Evolutionary conservation across 148 eudicot genomes (phyloP).

Genomic region (Selenicereus undatus): DNA sequence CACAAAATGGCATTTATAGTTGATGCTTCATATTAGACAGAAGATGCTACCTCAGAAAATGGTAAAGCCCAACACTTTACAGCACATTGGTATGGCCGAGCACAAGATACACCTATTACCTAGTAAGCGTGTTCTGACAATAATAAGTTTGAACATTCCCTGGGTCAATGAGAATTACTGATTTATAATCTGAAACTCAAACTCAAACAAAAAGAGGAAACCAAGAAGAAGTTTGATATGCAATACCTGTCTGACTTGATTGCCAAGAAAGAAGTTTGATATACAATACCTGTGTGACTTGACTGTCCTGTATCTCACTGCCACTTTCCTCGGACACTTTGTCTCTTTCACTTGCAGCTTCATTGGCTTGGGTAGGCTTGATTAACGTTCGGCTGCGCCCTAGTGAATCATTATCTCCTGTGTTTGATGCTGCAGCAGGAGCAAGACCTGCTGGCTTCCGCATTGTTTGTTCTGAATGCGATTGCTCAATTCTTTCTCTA

Average conservation of each 20-base stretch:
- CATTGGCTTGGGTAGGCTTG: constrained; percentile 34
- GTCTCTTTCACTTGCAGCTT: constrained; percentile 22
- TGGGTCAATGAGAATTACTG: not conserved
- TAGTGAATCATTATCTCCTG: constrained; percentile 23
- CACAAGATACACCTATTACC: not conserved
- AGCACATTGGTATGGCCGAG: not conserved
- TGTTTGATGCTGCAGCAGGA: constrained; percentile 15
- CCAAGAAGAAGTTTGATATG: not conserved
- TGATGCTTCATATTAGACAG: not conserved
- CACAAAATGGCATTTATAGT: not conserved
- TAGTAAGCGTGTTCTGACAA: not conserved
- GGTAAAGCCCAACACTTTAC: not conserved
- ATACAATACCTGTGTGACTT: constrained; percentile 53
- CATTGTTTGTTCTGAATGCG: constrained; percentile 25
- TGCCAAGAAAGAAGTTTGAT: not conserved
- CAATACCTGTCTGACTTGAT: constrained; percentile 23
- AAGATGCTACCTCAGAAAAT: not conserved
- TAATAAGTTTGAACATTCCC: not conserved
- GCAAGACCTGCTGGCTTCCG: constrained; percentile 29
- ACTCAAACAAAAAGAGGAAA: not conserved
- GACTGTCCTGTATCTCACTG: constrained; percentile 35
- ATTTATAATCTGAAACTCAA: not conserved
- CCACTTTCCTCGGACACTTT: constrained; percentile 25
- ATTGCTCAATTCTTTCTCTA: constrained; percentile 40
- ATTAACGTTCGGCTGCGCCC: constrained; percentile 20